Conservation (phyloP, 768 basidiomycete genomes). For the Mrakia hoshinonis region DNA sequence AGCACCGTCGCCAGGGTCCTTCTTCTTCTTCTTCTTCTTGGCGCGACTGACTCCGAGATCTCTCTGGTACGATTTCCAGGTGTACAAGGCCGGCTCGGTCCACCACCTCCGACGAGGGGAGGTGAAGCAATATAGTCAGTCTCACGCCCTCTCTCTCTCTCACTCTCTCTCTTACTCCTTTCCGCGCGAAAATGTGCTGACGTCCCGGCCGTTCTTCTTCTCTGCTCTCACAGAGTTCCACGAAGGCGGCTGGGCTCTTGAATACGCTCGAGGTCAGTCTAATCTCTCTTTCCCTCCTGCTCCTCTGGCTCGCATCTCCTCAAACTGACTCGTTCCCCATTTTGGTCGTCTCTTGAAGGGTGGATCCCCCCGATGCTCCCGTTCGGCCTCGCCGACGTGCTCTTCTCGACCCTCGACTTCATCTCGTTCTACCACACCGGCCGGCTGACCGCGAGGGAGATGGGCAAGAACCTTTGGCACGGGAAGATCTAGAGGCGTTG, state of each 20-base stretch:
- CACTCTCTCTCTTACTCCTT: background rate
- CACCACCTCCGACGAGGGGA: conserved; percentile 73
- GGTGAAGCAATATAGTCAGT: conserved; percentile 74
- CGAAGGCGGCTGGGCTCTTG: conserved; percentile 87
- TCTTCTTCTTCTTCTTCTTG: background rate
- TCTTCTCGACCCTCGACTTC: conserved; percentile 83
- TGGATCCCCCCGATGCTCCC: conserved; percentile 74
- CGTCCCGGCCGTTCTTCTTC: background rate
- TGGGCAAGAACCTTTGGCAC: conserved; percentile 64
- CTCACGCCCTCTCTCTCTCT: background rate
- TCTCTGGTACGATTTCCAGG: conserved; percentile 32
- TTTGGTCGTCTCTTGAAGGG: conserved; percentile 43
- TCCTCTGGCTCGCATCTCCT: conserved; percentile 78
- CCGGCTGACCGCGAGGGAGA: conserved; percentile 72
- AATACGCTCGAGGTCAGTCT: conserved; percentile 97
- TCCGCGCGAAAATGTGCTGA: background rate
- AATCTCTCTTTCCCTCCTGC: conserved; percentile 62
- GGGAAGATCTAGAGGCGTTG: conserved; percentile 69
- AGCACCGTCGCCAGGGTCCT: too few relatives aligned
- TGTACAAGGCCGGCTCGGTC: conserved; percentile 71
- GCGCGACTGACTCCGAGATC: background rate
- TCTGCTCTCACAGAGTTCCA: conserved; percentile 57
- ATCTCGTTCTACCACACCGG: conserved; percentile 70
- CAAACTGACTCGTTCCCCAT: too few relatives aligned
- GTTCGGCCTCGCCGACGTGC: conserved; percentile 76